Evolutionary conservation across 2,329 filamentous ascomycete genomes (phyloP).

Genomic region (Ustulina deusta): DNA sequence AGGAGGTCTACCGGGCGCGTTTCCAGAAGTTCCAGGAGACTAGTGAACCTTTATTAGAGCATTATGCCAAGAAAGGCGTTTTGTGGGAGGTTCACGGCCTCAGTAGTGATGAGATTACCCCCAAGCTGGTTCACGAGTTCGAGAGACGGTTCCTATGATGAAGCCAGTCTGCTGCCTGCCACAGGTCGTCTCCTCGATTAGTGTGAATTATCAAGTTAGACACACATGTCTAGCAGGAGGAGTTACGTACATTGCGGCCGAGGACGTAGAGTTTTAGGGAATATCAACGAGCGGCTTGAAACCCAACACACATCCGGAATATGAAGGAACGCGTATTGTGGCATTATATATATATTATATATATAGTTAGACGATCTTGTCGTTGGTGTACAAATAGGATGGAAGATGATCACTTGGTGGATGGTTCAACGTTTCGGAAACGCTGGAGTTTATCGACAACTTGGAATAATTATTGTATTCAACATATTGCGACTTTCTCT

Average conservation of each 20-base stretch:
- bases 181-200: not conserved
- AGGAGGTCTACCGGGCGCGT: conserved; percentile 85
- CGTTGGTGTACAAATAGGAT: conserved; percentile 4
- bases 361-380: not conserved
- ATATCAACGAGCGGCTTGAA: conserved; percentile 3
- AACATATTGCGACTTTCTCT: conserved; percentile 3
- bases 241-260: conserved; percentile 25
- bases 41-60: conserved; percentile 84
- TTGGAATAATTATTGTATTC: conserved; percentile 12
- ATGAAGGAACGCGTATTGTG: not conserved
- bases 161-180: not conserved
- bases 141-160: conserved; percentile 73
- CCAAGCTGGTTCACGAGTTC: conserved; percentile 87
- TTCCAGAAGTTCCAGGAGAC: conserved; percentile 89
- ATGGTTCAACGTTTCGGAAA: not conserved
- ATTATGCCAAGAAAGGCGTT: conserved; percentile 87
- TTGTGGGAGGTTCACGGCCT: conserved; percentile 89
- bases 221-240: not conserved
- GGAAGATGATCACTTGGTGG: not conserved
- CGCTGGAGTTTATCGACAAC: not conserved
- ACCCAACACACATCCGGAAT: not conserved
- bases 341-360: conserved; percentile 10
- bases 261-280: not conserved
- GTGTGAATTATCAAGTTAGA: not conserved
- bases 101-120: conserved; percentile 94